A percentile compares a stretch with the other conserved stretches of the same genome.
Conservation (phyloP, 768 basidiomycete species). For the Lentinula edodes region DNA sequence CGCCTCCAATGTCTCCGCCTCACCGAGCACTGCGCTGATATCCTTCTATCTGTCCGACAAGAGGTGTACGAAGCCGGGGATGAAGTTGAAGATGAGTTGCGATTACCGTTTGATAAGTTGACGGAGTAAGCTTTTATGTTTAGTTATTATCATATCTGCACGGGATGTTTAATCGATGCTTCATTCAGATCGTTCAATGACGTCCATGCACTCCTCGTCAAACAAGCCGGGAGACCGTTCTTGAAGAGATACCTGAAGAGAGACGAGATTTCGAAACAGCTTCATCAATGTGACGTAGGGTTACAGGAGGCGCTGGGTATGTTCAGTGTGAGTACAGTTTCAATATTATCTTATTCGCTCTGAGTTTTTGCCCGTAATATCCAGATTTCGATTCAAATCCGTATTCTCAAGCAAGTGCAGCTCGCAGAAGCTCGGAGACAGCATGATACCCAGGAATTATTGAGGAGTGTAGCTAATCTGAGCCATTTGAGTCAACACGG, state of each 20-base stretch:
- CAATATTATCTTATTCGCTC: not conserved
- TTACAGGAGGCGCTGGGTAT: constrained; percentile 48
- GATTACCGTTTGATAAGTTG: constrained; percentile 43
- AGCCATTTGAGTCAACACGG: not conserved
- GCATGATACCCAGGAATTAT: not conserved
- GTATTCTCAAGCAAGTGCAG: constrained; percentile 48
- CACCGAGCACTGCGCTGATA: constrained; percentile 66
- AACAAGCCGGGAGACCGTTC: constrained; percentile 63
- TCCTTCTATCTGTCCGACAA: constrained; percentile 56
- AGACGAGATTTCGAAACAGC: constrained; percentile 56
- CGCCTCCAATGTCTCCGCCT: constrained; percentile 63
- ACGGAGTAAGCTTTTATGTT: constrained; percentile 33
- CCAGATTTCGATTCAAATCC: constrained; percentile 44
- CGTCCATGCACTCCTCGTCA: constrained; percentile 48
- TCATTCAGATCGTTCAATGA: constrained; percentile 31
- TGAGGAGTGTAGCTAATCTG: not conserved
- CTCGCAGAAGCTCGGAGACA: constrained; percentile 23
- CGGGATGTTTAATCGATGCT: not conserved
- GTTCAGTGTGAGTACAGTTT: constrained; percentile 37
- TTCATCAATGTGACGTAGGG: constrained; percentile 44
- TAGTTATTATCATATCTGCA: not conserved
- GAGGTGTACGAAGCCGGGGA: constrained; percentile 59
- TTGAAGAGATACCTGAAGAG: constrained; percentile 74
- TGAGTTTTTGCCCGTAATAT: not conserved
- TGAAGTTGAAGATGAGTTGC: constrained; percentile 42